phyloP scores from a whole-genome alignment of 139 green algal genomes.

The Closterium sp. region DNA sequence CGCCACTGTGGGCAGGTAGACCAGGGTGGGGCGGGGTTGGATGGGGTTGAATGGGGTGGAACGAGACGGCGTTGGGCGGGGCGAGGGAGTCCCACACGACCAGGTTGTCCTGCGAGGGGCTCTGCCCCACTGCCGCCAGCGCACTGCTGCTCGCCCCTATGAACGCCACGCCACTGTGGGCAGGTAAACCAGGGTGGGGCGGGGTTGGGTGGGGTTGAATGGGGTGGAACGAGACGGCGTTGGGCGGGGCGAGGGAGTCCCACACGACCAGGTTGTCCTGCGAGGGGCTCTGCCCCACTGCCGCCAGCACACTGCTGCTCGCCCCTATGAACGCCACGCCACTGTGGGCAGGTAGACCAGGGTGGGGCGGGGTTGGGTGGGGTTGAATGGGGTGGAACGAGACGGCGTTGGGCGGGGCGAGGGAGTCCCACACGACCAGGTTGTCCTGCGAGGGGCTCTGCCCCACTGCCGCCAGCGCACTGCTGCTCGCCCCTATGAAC shows the following conservation, averaged over 20 bases:
- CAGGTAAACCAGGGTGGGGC: too few species aligned
- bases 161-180: neutral
- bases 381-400: too few species aligned
- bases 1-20: too few species aligned
- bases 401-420: too few species aligned
- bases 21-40: too few species aligned
- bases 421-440: too few species aligned
- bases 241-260: too few species aligned
- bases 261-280: too few species aligned
- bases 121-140: conserved; percentile 17
- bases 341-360: neutral
- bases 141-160: conserved; percentile 33
- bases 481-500: conserved; percentile 36
- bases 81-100: neutral
- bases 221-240: too few species aligned
- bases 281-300: neutral
- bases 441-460: neutral
- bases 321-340: conserved; percentile 32
- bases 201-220: too few species aligned
- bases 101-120: neutral
- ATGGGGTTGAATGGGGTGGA: too few species aligned
- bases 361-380: neutral
- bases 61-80: neutral
- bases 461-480: conserved; percentile 22
- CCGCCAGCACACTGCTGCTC: conserved; percentile 32